Evolutionary conservation across 73 alveolate species (phyloP), one percentile per base, ranked within the genome.

Genomic region (Blepharisma stoltei): DNA sequence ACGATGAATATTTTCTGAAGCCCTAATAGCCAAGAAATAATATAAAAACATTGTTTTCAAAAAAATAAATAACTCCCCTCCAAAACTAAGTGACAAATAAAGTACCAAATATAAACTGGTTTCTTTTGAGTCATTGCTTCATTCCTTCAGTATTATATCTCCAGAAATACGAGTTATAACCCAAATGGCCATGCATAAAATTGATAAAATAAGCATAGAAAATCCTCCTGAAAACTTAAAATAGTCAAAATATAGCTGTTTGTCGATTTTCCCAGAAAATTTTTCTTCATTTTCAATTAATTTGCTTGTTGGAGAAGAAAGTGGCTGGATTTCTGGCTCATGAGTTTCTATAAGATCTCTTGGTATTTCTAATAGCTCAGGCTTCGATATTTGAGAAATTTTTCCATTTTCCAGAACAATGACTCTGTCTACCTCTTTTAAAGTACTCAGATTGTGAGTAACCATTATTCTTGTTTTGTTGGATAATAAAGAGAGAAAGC

Each of bases 391-490:
- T 23, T 69, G n/a, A 18, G 11, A 9, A 69, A 73, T 47, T 69
- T 55, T 71, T 46, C 90, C 80, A 80, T 86, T 77, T 81, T 85
- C 70, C 76, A 88, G 45, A 71, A 69, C 80, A 48, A 87, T 32
- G n/a, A 87, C 77, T 67, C 71, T 88, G 49, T 84, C 90, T 49
- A 81, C 85, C 7, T 53, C 25, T 46, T 84, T 23, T 55, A 81
- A 41, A 78, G 54, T 75, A 73, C 69, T 79, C 21, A 81, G 79
- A 47, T 83, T 78, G 77, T 87, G 89, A 4, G 93, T 78, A 27
- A 82, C 89, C 70, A 87, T 27, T 6, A 87, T 55, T 0, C 82
- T 70, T 6, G 94, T 87, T 78, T 87, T 87, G 53, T 86, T 86
- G 54, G 77, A 83, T 14, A 87, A 76, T 43, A 46, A 68, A 45